Base-by-base conservation (phyloP, 73 alveolate genomes). In the Tetrahymena borealis region DNA sequence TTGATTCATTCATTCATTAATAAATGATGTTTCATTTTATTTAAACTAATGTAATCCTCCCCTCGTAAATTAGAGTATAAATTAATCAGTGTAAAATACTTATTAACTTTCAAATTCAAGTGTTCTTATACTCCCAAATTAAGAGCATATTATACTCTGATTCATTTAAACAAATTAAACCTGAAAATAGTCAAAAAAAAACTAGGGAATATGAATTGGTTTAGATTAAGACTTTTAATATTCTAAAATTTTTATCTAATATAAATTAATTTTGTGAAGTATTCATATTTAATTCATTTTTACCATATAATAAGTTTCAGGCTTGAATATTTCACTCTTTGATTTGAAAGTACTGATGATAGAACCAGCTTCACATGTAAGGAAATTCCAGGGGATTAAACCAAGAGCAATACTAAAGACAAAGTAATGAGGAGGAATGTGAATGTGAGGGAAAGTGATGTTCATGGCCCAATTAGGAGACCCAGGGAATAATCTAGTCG, bases 381-480 rank as follows among this genome's bases (percentile, higher is more conserved):
- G 78, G 85, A 38, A 95, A 91, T 95, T 95, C 98, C 98, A 95
- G 20, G 98, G 98, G 94, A 94, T 94, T 32, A 95, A 92, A 5
- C 98, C 98, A 40, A 95, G 1, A 78, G 93, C 94, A 35, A 91
- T 94, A 12, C 95, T 38, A 94, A 94, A 93, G n/a, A 95, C 95
- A 39, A 60, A 36, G 93, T 91, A 91, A 60, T 91, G 90, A 20
- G 90, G 24, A 7, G 94, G 93, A 32, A 95, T 93, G 18, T 42
- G 39, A 6, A 95, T 43, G 77, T 95, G 98, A 20, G 98, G 96
- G 90, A 95, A 95, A 11, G 98, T 91, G 18, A 95, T 85, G 90
- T 95, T 95, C 98, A 95, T 95, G 91, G 93, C 43, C 96, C 96
- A 95, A 79, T 95, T 95, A 77, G 98, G 98, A 10, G 96, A 94